phyloP scores from a whole-genome alignment of 2,329 filamentous ascomycete genomes.

The Lecanicillium sp. region DNA sequence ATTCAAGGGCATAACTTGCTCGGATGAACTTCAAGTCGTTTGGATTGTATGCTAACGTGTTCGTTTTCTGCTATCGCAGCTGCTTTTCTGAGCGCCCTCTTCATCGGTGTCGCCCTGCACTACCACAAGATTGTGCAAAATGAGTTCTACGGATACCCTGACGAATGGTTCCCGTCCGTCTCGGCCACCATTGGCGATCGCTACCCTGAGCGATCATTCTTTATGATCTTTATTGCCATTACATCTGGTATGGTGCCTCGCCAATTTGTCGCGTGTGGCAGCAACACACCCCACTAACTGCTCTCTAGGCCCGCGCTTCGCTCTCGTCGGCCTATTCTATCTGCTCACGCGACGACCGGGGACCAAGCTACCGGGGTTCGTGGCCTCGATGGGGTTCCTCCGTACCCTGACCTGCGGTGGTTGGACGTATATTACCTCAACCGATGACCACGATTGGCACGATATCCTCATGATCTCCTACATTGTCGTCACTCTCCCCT shows the following conservation, averaged over 20 bases:
- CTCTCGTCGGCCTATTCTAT: conserved; percentile 87
- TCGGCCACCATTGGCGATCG: conserved; percentile 95
- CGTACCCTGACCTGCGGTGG: conserved; percentile 91
- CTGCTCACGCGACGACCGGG: conserved; percentile 72
- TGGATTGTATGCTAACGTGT: not conserved
- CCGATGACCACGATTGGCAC: conserved; percentile 97
- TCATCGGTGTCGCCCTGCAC: conserved; percentile 75
- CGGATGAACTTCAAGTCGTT: not conserved
- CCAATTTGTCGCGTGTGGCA: not conserved
- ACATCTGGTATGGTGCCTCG: conserved; percentile 63
- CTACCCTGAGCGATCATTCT: conserved; percentile 93
- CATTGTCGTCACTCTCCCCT: conserved; percentile 85
- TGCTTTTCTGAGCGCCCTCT: conserved; percentile 78
- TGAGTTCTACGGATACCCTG: conserved; percentile 86
- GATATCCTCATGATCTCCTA: conserved; percentile 99
- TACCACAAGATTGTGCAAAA: conserved; percentile 98
- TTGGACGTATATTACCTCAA: conserved; percentile 98
- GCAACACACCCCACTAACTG: conserved; percentile 1
- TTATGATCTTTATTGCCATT: conserved; percentile 94
- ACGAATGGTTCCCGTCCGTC: conserved; percentile 95
- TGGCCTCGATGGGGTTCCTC: conserved; percentile 73
- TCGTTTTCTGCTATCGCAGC: conserved; percentile 33
- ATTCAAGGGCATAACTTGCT: not conserved
- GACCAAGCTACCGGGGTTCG: conserved; percentile 68
- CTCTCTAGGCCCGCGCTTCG: conserved; percentile 72